These are phyloP conservation scores for Ascochyta koolunga DNA, from an alignment of 2,329 filamentous ascomycete species.

Conservation along the genomic window DNA sequence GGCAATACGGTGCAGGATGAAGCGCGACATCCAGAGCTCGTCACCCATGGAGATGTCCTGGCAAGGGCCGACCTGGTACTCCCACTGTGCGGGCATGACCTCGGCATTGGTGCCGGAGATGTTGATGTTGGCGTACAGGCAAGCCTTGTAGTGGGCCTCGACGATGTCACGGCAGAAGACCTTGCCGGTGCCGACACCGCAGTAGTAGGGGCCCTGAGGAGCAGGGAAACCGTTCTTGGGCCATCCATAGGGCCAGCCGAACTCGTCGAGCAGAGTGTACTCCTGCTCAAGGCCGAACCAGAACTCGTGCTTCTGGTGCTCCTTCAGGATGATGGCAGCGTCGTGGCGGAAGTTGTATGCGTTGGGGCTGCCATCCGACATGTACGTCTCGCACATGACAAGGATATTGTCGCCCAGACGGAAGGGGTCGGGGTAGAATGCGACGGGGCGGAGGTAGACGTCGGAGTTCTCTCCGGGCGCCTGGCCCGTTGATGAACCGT, in stretches of 20 bases:
- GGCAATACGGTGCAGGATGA: conserved; percentile 86
- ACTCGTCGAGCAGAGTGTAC: conserved; percentile 88
- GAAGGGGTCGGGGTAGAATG: conserved; percentile 92
- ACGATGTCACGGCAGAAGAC: conserved; percentile 98
- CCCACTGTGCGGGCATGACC: conserved; percentile 98
- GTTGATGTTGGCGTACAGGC: conserved; percentile 84
- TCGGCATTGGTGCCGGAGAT: conserved; percentile 99
- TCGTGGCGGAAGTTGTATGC: conserved; percentile 98
- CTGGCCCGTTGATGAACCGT: conserved; percentile 90
- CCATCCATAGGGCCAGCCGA: conserved; percentile 92
- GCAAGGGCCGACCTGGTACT: conserved; percentile 95
- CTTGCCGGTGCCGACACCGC: conserved; percentile 95
- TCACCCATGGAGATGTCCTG: conserved; percentile 88
- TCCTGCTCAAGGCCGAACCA: conserved; percentile 99
- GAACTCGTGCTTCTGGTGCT: conserved; percentile 79
- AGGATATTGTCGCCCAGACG: conserved; percentile 88
- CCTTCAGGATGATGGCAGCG: conserved; percentile 85
- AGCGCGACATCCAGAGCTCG: conserved; percentile 92
- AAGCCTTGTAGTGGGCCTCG: conserved; percentile 91
- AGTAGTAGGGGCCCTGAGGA: conserved; percentile 95
- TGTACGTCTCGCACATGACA: conserved; percentile 94
- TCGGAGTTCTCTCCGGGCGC: conserved; percentile 95
- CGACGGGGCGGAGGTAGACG: conserved; percentile 91
- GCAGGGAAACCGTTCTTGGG: conserved; percentile 86
- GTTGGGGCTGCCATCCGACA: conserved; percentile 92